A percentile compares a stretch with the other conserved stretches of the same genome.
Conservation (phyloP, 805 yeast genomes). For the Nakazawaea siamensis region DNA sequence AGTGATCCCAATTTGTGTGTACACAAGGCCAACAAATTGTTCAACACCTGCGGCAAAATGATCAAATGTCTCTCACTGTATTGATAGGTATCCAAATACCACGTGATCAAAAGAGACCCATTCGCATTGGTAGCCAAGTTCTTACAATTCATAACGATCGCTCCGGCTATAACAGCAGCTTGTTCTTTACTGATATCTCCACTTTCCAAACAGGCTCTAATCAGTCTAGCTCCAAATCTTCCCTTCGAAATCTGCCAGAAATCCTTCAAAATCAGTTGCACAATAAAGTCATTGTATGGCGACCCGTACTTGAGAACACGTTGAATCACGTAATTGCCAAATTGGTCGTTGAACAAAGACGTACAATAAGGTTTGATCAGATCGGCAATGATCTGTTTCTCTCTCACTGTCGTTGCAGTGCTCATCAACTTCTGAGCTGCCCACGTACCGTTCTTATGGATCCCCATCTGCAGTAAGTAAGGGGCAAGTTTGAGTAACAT, state of each 20-base stretch:
- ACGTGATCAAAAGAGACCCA: constrained; percentile 83
- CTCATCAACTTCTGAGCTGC: constrained; percentile 94
- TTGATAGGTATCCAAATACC: constrained; percentile 86
- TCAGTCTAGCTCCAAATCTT: constrained; percentile 92
- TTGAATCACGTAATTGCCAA: constrained; percentile 94
- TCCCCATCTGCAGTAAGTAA: constrained; percentile 82
- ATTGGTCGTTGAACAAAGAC: constrained; percentile 86
- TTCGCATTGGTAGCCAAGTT: constrained; percentile 76
- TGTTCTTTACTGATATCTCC: constrained; percentile 61
- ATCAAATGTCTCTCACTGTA: constrained; percentile 57
- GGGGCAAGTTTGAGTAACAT: constrained; percentile 76
- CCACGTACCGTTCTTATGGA: constrained; percentile 98
- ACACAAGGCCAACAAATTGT: constrained; percentile 56
- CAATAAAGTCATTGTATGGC: constrained; percentile 84
- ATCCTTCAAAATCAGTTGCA: constrained; percentile 70
- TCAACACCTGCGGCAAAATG: constrained; percentile 53
- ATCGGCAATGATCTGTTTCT: constrained; percentile 55
- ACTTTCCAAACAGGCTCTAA: constrained; percentile 86
- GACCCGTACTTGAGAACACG: constrained; percentile 86
- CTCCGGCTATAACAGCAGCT: constrained; percentile 61
- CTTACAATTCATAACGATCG: constrained; percentile 71
- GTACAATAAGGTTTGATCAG: constrained; percentile 76
- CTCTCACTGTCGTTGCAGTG: constrained; percentile 55
- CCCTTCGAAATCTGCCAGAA: constrained; percentile 80
- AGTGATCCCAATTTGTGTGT: constrained; percentile 80